These are phyloP conservation scores for Coemansia sp. DNA, from an alignment of 192 early-diverging fungal genomes.

Conservation along the genomic window DNA sequence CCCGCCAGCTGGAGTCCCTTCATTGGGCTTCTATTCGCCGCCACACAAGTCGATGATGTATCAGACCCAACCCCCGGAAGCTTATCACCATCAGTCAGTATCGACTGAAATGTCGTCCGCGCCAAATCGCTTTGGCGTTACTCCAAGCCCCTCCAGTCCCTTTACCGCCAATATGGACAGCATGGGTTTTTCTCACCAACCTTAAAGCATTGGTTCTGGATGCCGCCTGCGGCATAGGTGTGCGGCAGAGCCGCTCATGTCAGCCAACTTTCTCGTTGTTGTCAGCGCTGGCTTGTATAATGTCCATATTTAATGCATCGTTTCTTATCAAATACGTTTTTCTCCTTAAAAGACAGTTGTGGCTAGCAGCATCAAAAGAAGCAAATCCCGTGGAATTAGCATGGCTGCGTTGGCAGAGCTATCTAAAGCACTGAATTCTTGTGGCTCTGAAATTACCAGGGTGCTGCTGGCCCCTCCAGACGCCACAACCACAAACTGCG, in stretches of 20 bases:
- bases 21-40: constrained; percentile 15
- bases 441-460: constrained; percentile 1
- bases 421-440: neutral
- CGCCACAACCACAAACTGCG: constrained; percentile 15
- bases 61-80: constrained; percentile 13
- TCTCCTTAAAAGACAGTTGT: too few relatives aligned
- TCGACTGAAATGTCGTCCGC: constrained; percentile 17
- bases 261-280: too few relatives aligned
- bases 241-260: too few relatives aligned
- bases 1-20: neutral
- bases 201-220: too few relatives aligned
- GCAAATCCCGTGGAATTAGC: neutral
- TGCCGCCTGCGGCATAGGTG: too few relatives aligned
- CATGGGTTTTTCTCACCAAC: too few relatives aligned
- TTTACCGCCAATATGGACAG: neutral
- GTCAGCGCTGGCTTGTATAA: too few relatives aligned
- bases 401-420: neutral
- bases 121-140: neutral
- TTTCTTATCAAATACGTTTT: too few relatives aligned
- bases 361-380: constrained; percentile 1
- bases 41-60: constrained; percentile 4
- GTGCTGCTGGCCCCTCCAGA: constrained; percentile 3
- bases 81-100: constrained; percentile 4
- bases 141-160: neutral
- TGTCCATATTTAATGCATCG: too few relatives aligned